These are phyloP conservation scores for Paramecium sexaurelia DNA, from an alignment of 73 alveolate genomes.

Conservation along the genomic window DNA sequence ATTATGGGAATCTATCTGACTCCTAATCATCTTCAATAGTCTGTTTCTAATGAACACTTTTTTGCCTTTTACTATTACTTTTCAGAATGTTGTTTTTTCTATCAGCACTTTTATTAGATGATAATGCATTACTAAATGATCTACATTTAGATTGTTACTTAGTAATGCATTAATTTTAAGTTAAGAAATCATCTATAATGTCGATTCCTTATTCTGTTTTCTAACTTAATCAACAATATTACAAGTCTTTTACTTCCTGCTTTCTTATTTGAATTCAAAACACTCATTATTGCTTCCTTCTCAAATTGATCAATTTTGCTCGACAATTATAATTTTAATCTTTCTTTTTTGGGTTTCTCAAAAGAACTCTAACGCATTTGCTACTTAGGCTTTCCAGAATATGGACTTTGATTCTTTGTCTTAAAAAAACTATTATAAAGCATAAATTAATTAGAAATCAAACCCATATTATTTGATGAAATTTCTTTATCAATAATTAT, in stretches of 20 bases:
- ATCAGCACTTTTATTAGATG: background rate
- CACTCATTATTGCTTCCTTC: background rate
- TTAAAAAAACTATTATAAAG: constrained; percentile 3
- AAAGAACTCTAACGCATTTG: background rate
- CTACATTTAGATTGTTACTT: background rate
- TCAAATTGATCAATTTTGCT: background rate
- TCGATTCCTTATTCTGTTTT: constrained; percentile 13
- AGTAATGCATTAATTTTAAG: background rate
- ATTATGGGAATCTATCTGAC: constrained; percentile 44
- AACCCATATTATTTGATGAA: background rate
- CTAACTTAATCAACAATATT: background rate
- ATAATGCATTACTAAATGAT: background rate
- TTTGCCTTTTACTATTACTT: background rate
- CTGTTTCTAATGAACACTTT: background rate
- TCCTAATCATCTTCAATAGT: constrained; percentile 13
- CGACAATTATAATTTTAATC: background rate
- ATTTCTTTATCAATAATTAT: background rate
- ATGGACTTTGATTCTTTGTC: background rate
- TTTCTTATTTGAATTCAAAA: background rate
- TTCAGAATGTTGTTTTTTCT: background rate
- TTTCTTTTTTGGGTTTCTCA: background rate
- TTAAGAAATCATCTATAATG: background rate
- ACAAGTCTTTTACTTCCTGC: background rate
- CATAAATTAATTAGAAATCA: background rate
- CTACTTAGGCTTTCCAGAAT: background rate